These are phyloP conservation scores for Vitis hybrid DNA, from an alignment of 177 flowering plant species.

Conservation along the genomic window DNA sequence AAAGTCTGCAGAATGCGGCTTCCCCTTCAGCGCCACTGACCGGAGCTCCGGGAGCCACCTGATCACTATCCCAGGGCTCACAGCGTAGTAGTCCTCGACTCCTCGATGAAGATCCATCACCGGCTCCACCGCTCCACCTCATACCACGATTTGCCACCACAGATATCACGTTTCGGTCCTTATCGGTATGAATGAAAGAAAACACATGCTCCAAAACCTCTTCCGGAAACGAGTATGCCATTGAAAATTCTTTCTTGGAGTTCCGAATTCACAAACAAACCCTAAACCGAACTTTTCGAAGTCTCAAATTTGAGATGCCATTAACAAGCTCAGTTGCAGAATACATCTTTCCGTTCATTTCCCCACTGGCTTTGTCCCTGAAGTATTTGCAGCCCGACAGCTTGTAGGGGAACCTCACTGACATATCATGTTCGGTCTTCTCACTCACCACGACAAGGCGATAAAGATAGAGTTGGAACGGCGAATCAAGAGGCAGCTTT, in stretches of 20 bases:
- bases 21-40: slow-evolving; percentile 69
- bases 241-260: neutral
- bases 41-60: slow-evolving; percentile 69
- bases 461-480: too few species aligned
- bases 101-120: slow-evolving; percentile 57
- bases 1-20: slow-evolving; percentile 89
- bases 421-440: too few species aligned
- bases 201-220: slow-evolving; percentile 88
- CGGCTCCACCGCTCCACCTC: slow-evolving; percentile 68
- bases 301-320: too few species aligned
- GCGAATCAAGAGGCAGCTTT: too few species aligned
- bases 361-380: too few species aligned
- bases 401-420: too few species aligned
- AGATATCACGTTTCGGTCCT: slow-evolving; percentile 73
- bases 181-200: slow-evolving; percentile 56
- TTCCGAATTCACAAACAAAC: too few species aligned
- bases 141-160: slow-evolving; percentile 83
- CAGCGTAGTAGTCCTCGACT: slow-evolving; percentile 65
- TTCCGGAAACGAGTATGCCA: slow-evolving; percentile 73
- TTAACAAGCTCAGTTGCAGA: too few species aligned
- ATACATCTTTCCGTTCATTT: too few species aligned
- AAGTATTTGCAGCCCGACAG: too few species aligned
- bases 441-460: too few species aligned
- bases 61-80: slow-evolving; percentile 45
- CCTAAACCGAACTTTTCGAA: too few species aligned